Conservation (phyloP, 1,284 basidiomycete species). For the Cryptococcus amylolentus region DNA sequence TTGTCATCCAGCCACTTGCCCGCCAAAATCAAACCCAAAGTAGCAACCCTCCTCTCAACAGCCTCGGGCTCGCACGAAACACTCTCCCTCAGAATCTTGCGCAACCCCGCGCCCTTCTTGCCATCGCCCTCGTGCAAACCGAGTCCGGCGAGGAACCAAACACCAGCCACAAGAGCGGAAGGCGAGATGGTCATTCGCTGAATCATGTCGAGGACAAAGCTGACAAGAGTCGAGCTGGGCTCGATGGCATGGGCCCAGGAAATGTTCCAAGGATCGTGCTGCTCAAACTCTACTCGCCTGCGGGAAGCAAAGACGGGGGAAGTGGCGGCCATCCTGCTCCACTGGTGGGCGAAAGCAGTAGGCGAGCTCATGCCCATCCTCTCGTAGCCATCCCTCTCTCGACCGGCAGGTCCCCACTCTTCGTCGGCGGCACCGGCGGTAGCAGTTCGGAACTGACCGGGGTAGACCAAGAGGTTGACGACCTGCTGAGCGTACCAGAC, state of each 20-base stretch:
- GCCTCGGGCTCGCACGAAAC: constrained; percentile 53
- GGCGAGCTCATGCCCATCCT: constrained; percentile 16
- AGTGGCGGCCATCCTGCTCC: constrained; percentile 24
- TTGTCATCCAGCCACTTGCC: constrained; percentile 92
- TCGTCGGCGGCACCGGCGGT: constrained; percentile 24
- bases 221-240: constrained; percentile 21
- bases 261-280: constrained; percentile 23
- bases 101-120: constrained; percentile 61
- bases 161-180: constrained; percentile 69
- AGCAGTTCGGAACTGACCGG: constrained; percentile 29
- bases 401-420: constrained; percentile 23
- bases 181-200: constrained; percentile 67
- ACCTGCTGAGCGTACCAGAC: constrained; percentile 32
- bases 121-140: constrained; percentile 60
- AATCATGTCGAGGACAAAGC: constrained; percentile 37
- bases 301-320: constrained; percentile 5
- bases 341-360: constrained; percentile 16
- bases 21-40: constrained; percentile 80
- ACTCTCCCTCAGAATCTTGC: constrained; percentile 55
- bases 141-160: constrained; percentile 77
- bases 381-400: constrained; percentile 22
- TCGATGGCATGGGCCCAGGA: constrained; percentile 12
- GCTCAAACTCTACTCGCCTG: constrained; percentile 13
- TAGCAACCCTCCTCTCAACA: constrained; percentile 53
- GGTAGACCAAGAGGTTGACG: constrained; percentile 20